Evolutionary conservation across 2,329 filamentous ascomycete species (phyloP), one percentile per base, ranked within the genome.

Genomic region (Sporothrix mexicana): DNA sequence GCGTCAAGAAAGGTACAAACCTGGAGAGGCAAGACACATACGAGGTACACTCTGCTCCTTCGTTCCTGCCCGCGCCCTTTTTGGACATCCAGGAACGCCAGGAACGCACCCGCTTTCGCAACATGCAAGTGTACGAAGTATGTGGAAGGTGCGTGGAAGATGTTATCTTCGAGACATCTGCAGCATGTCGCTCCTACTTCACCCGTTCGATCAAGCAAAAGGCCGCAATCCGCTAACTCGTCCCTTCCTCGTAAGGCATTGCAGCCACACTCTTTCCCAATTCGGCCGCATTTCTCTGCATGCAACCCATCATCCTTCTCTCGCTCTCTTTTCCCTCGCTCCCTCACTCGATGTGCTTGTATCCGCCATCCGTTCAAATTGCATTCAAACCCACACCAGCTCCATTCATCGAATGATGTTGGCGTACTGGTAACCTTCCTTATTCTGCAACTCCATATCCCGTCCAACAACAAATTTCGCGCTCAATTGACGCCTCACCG

Each of bases 201-300:
- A 30, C 23, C 64, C 45, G 25, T 66, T 20, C 25, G 25, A 36
- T 25, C 55, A 62, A 43, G 6, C 36, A 30, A 62, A 43, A 53
- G 49, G 8, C 49, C 20, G 59, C 25, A n/a, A 20, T 25, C 55
- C 12, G n/a, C 10, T 30, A 66, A 64, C 36, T 64, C n/a, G 59
- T 23, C 59, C 62, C 62, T 47, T 67, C 45, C 62, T 51, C 25
- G 45, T 68, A 51, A 53, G 47, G 66, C 66, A 69, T n/a, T 41
- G 66, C 66, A 55, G 66, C 66, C 67, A 45, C 67, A 70, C 53
- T 20, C 13, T n/a, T 61, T 55, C 53, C 68, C 23, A 70, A 62
- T 53, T 3, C 36, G 57, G 69, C 41, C 41, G 55, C 41, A 47
- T 51, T 61, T 62, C 43, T 71, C 45, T 71, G 57, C 25, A 55